Base-by-base conservation (phyloP, 2,329 filamentous ascomycete genomes). In the Proliferodiscus dingleyae region DNA sequence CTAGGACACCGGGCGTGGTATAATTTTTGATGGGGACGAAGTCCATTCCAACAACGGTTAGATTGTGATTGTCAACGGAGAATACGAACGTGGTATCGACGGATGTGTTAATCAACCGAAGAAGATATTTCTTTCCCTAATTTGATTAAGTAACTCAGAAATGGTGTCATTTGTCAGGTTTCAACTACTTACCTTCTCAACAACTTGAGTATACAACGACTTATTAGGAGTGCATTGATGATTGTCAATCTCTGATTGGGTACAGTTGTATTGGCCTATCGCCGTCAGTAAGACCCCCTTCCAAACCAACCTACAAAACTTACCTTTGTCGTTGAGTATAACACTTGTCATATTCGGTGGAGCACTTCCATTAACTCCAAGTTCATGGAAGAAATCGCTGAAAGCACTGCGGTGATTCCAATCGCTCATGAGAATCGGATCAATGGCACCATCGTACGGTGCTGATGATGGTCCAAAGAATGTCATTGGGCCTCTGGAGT, bases 41-140 rank as follows among this genome's bases (percentile, higher is more conserved):
- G 46, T 81, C 80, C n/a, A 63, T 64, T 0, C 71, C 68, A 19
- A 83, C 77, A 18, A 83, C 77, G 0, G 66, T 74, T 55, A 83
- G 59, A 0, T 60, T 69, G 59, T 83, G 80, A 44, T 74, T 71
- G 55, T 77, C 74, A 42, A 78, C 71, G 36, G 64, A 66, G 49
- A 78, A 66, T 18, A 61, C 58, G 53, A 70, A 68, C 41, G 63
- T 64, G 26, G 65, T 66, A 47, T 69, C 68, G 9, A 69, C 62
- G 13, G 64, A 66, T n/a, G 61, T 64, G 49, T 75, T 75, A 41
- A 77, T 61, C 2, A 77, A 53, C 2, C 73, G 62, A 21, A 77
- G 50, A 19, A 69, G 68, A 45, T 75, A 71, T 3, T 64, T 67
- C 15, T 62, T 66, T 13, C 68, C 69, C 38, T 42, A 21, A 28